A percentile compares a stretch with the other conserved stretches of the same genome.
Evolutionary conservation across 306 rosid species (phyloP).

Genomic region (Abrus pulchellus): DNA sequence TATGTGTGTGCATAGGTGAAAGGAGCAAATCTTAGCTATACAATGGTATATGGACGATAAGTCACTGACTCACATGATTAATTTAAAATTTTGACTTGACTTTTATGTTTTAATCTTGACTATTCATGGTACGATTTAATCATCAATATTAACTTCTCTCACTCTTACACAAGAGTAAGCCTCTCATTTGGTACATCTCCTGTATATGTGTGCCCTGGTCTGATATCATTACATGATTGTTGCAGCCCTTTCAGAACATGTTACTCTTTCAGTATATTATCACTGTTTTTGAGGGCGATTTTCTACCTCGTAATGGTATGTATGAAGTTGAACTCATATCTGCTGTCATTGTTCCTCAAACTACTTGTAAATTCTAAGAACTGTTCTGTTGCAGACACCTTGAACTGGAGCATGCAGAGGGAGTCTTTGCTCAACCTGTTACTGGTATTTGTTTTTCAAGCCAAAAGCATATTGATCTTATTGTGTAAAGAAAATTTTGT

Average conservation of each 20-base stretch:
- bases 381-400: conserved; percentile 67
- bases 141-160: not conserved
- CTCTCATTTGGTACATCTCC: not conserved
- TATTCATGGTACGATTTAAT: not conserved
- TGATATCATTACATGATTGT: conserved; percentile 42
- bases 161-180: not conserved
- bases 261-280: conserved; percentile 83
- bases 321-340: conserved; percentile 57
- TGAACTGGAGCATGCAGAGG: conserved; percentile 75
- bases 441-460: conserved; percentile 65
- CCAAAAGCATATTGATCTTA: conserved; percentile 22
- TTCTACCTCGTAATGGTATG: conserved; percentile 69
- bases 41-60: not conserved
- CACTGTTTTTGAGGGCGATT: conserved; percentile 76
- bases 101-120: not conserved
- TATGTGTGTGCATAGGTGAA: not conserved
- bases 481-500: conserved; percentile 34
- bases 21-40: not conserved
- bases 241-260: conserved; percentile 73
- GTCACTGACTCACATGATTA: not conserved
- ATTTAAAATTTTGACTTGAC: not conserved
- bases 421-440: conserved; percentile 81
- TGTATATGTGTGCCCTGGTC: not conserved
- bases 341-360: conserved; percentile 28
- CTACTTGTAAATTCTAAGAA: conserved; percentile 44